Base-by-base conservation (phyloP, 768 basidiomycete genomes). In the Favolaschia claudopus region DNA sequence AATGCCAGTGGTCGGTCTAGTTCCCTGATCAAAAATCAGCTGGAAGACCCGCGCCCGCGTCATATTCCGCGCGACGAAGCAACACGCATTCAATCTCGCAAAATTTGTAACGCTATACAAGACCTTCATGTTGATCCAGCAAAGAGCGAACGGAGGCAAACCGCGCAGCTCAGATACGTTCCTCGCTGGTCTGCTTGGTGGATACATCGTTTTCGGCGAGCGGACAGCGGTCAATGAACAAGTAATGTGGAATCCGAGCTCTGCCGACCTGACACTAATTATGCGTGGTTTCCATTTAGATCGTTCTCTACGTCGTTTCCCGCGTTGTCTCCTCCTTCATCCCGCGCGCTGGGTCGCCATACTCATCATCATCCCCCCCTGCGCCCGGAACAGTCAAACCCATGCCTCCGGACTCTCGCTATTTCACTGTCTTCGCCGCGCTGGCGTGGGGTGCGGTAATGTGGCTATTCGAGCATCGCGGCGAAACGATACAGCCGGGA, bases 101-200 rank as follows among this genome's bases (percentile, higher is more conserved):
- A 92, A 92, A 75, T 99, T 98, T 69, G 97, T 97, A 31, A 84
- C 95, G 12, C 72, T 97, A 39, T 99, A 98, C 88, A 99, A 99
- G 81, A 76, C 85, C 8, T 72, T 93, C 37, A 74, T 99, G 49
- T 77, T 99, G 31, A 61, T 96, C 14, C 97, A 99, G 79, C 87
- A 83, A 75, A 92, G 85, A 72, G 69, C 80, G 34, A 94, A 93
- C 71, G 83, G 86, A 15, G 95, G 94, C 14, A 96, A 96, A 76
- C 85, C 89, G 69, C 83, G 93, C 39, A 82, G 79, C 59, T 74
- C 82, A 10, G 97, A 99, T 73, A 91, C 93, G 25, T 96, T 99
- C 71, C 80, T 97, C 34, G 95, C 97, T 29, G 97, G 97, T 20
- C 79, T 96, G 39, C 76, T 98, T 42, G 95, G 96, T 7, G 97